Evolutionary conservation across 768 basidiomycete genomes (phyloP), one percentile per base, ranked within the genome.

Genomic region (Kockovaella imperatae): DNA sequence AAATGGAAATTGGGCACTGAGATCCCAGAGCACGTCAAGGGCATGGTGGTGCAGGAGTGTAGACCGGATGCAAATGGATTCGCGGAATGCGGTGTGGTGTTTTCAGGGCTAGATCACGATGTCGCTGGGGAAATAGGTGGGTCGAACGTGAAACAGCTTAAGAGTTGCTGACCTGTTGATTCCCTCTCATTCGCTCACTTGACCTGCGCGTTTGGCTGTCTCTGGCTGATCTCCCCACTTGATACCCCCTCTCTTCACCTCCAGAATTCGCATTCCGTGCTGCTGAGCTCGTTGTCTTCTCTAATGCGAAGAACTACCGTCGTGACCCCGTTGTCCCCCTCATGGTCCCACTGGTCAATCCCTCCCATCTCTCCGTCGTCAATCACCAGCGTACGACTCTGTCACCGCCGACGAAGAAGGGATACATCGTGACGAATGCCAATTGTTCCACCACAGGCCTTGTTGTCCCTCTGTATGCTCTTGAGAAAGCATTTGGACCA

Each of bases 361-460:
- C 87, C 1, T 75, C 75, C 3, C 95, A 99, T 69, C 74, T 96
- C 24, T 74, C 80, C 56, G 86, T 97, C 58, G 76, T 99, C 62
- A 76, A 79, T 0, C 84, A 89, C 62, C 95, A 99, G 72, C 86
- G 76, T 43, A 59, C 80, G 2, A 74, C 79, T 14, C 83, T 86
- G 57, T 72, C 76, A 2, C 17, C 80, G 80, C 0, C 78, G 84
- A 28, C 79, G 78, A 63, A 81, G 17, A 67, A 68, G 47, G 95
- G 95, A 3, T 97, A 88, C 76, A 91, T 99, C 70, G 83, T 99
- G 53, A 91, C 90, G 49, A 99, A 99, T 70, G 95, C 95, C 58
- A 99, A 97, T 74, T 97, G 95, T 74, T 84, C 87, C 20, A 96
- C 95, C 3, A 99, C 95, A 0, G 91, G 86, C 35, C 78, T 67